These are phyloP conservation scores for Dothideomycetes sp. DNA, from an alignment of 2,329 filamentous ascomycete genomes.

Conservation along the genomic window DNA sequence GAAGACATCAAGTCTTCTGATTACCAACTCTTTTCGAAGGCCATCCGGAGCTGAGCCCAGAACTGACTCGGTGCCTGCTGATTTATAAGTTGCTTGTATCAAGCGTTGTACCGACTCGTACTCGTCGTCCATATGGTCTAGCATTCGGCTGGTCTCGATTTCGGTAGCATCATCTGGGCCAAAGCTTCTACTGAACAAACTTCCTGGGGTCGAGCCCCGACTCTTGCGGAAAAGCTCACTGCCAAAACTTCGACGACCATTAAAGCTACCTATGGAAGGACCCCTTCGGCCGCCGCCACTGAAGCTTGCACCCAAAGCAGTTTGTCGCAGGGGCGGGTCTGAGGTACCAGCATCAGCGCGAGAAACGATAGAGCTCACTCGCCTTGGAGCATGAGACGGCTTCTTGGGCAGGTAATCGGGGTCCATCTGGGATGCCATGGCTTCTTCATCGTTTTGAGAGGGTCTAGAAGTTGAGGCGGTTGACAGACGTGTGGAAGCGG, in stretches of 20 bases:
- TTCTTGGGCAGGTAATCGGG: slow-evolving; percentile 43
- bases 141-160: slow-evolving; percentile 22
- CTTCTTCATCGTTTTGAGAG: slow-evolving; percentile 33
- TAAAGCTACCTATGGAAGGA: slow-evolving; percentile 64
- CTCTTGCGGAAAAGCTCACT: slow-evolving; percentile 34
- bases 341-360: slow-evolving; percentile 67
- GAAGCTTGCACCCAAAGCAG: slow-evolving; percentile 35
- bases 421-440: slow-evolving; percentile 41
- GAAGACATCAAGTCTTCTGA: slow-evolving; percentile 21
- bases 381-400: slow-evolving; percentile 51
- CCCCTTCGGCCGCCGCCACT: slow-evolving; percentile 50
- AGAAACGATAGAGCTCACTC: slow-evolving; percentile 85
- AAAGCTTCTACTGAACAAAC: slow-evolving; percentile 26
- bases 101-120: slow-evolving; percentile 9
- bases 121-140: slow-evolving; percentile 17
- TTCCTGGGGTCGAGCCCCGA: slow-evolving; percentile 49
- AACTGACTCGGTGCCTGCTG: slow-evolving; percentile 12
- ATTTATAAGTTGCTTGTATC: slow-evolving; percentile 12
- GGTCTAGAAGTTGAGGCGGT: slow-evolving; percentile 17
- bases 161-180: slow-evolving; percentile 27
- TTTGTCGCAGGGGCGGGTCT: slow-evolving; percentile 11
- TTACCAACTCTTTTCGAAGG: slow-evolving; percentile 27
- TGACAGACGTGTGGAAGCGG: slow-evolving; percentile 36
- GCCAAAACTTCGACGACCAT: slow-evolving; percentile 53
- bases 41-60: slow-evolving; percentile 25